These are phyloP conservation scores for Chlorociboria aeruginascens DNA, from an alignment of 495 filamentous ascomycete genomes.

Conservation along the genomic window DNA sequence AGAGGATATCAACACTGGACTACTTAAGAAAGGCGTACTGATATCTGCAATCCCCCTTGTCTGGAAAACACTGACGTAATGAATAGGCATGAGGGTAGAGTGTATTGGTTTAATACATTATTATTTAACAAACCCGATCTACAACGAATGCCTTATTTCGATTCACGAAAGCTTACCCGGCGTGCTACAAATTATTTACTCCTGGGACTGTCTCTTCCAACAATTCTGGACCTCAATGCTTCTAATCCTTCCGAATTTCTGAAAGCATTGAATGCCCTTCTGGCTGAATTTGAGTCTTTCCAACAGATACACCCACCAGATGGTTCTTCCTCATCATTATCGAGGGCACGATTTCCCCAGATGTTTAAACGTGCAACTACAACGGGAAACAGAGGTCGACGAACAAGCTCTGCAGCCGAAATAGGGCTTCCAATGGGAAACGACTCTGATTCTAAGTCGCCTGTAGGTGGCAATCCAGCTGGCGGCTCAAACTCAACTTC, in stretches of 20 bases:
- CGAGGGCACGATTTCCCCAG: conserved; percentile 65
- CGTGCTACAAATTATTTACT: conserved; percentile 87
- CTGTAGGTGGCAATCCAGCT: conserved; percentile 29
- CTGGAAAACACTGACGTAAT: background rate
- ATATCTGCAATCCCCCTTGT: conserved; percentile 8
- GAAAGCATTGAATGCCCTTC: conserved; percentile 70
- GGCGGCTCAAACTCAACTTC: conserved; percentile 7
- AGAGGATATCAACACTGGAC: conserved; percentile 90
- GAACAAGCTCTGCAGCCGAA: conserved; percentile 53
- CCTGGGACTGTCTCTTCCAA: conserved; percentile 81
- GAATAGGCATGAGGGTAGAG: conserved; percentile 71
- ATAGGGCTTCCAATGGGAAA: conserved; percentile 52
- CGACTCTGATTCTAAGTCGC: conserved; percentile 27
- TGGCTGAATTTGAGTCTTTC: conserved; percentile 87
- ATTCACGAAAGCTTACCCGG: conserved; percentile 66
- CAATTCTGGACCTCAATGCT: conserved; percentile 75
- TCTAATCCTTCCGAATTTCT: conserved; percentile 73
- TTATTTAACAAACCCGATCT: conserved; percentile 80
- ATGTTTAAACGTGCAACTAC: conserved; percentile 77
- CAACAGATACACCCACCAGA: conserved; percentile 73
- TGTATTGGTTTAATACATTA: conserved; percentile 97
- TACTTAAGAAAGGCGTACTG: conserved; percentile 80
- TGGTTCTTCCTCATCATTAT: conserved; percentile 57
- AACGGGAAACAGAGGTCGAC: conserved; percentile 51
- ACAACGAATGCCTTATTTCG: conserved; percentile 71